Conservation (phyloP, 2,329 filamentous ascomycete species). For the Simplicillium sp. region DNA sequence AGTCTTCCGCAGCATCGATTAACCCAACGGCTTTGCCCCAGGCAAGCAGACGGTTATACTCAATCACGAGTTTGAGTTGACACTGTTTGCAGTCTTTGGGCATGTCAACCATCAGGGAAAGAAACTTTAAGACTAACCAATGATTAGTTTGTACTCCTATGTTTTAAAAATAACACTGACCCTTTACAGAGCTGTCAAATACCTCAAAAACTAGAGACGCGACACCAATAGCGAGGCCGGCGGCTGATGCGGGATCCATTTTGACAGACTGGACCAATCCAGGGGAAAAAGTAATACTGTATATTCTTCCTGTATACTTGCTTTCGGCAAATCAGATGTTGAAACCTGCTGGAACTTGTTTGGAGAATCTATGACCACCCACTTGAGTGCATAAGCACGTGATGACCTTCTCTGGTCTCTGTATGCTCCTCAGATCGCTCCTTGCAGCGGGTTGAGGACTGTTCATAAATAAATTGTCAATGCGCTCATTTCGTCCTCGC, state of each 20-base stretch:
- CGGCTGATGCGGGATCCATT: background rate
- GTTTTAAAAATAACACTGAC: background rate
- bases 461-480: background rate
- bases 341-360: background rate
- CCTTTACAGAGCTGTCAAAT: conserved; percentile 1
- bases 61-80: background rate
- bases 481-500: background rate
- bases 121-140: background rate
- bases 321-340: background rate
- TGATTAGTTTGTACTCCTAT: background rate
- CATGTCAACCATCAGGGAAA: conserved; percentile 1
- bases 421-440: background rate
- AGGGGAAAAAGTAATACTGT: background rate
- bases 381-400: background rate
- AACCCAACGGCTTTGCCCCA: conserved; percentile 1
- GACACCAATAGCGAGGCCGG: background rate
- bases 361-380: background rate
- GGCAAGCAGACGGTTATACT: conserved; percentile 1
- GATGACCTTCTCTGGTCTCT: background rate
- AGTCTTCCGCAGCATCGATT: background rate
- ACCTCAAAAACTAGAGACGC: background rate
- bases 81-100: background rate
- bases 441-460: background rate
- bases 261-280: background rate
- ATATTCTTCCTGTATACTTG: background rate